Percentiles rank a stretch among this genome's conserved stretches.
Conservation (phyloP, 192 early-diverging fungal species). For the Umbelopsis vinacea region DNA sequence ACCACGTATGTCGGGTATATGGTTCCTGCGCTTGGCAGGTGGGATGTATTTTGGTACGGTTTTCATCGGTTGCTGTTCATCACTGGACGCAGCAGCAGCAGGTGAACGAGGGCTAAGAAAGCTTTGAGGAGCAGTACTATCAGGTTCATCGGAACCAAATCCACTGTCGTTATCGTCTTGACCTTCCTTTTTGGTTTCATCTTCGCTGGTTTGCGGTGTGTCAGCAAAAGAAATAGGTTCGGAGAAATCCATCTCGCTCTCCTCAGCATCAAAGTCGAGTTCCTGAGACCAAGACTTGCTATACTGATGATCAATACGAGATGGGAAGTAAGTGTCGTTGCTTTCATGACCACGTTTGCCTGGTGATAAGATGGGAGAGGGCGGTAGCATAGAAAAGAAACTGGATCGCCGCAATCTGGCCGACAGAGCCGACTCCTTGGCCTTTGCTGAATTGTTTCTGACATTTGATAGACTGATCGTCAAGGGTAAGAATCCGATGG, state of each 20-base stretch:
- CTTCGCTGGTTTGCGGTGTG: neutral
- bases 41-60: constrained; percentile 25
- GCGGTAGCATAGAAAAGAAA: constrained; percentile 21
- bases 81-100: neutral
- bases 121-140: constrained; percentile 7
- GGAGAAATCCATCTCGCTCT: constrained; percentile 24
- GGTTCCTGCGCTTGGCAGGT: constrained; percentile 12
- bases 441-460: constrained; percentile 9
- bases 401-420: constrained; percentile 11
- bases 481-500: constrained; percentile 20
- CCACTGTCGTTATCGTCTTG: constrained; percentile 28
- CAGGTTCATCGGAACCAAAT: constrained; percentile 22
- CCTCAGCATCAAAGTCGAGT: constrained; percentile 19
- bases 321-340: neutral
- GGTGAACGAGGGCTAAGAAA: neutral
- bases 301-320: neutral
- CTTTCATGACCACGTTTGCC: neutral
- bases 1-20: constrained; percentile 14
- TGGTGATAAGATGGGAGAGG: neutral
- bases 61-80: neutral
- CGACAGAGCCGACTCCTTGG: constrained; percentile 9
- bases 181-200: constrained; percentile 10
- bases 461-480: constrained; percentile 14
- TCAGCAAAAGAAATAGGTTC: constrained; percentile 26
- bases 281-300: constrained; percentile 26